Base-by-base conservation (phyloP, 768 basidiomycete species). In the Boletus rubropictus region DNA sequence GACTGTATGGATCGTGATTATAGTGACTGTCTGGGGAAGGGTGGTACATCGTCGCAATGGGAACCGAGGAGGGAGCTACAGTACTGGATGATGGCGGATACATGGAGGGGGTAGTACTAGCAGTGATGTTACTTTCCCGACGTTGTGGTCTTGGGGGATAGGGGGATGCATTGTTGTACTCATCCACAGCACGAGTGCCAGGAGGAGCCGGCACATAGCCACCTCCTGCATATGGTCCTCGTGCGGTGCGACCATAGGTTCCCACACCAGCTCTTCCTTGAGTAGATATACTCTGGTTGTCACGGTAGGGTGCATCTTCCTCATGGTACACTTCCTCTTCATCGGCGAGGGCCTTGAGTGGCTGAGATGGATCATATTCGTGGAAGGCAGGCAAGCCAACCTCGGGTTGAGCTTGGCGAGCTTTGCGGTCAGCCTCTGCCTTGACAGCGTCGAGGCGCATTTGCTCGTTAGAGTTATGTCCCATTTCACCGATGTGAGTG, bases 361-460 rank as follows among this genome's bases (percentile, higher is more conserved):
- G 89, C 48, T 83, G 80, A 12, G 65, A 68, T 21, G 55, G 68
- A 31, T 79, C 76, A 27, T 78, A 76, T 63, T 90, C 89, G 29
- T 79, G 69, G 67, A 91, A 88, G 8, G 84, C 76, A 9, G 89
- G 87, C 1, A 92, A 63, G 15, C 89, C 89, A 46, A 71, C 70
- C 67, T 89, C 87, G 12, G 69, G 68, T 34, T 67, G 68, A 8
- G 73, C 70, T 52, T 81, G 82, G 28, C 74, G 74, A 11, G 84
- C 84, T 62, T 89, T 91, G 51, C 89, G 78, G 56, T 92, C 89
- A 6, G 79, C 83, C 61, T 91, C 89, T 8, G 89, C 89, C 59
- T 89, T 89, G 55, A 92, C 81, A 14, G 89, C 89, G 53, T 89
- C 87, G 48, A 92, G 68, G 24, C 86, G 84, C 74, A 89, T 68